These are phyloP conservation scores for Evansstolkia leycettana DNA, from an alignment of 495 filamentous ascomycete genomes.

Conservation along the genomic window DNA sequence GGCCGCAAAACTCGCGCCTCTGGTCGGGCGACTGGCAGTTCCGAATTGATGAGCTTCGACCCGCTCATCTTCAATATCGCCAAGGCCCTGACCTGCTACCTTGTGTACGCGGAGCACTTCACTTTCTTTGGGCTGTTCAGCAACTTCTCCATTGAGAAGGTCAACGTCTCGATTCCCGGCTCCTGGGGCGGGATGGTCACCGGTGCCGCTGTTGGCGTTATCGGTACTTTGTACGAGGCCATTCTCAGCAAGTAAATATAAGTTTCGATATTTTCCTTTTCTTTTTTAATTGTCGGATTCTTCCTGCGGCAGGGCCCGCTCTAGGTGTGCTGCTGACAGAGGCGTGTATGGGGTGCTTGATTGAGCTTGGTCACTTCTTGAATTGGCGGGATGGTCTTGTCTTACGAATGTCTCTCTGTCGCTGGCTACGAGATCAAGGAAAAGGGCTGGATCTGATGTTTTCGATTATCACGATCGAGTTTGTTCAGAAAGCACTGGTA, in stretches of 20 bases:
- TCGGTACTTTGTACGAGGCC: conserved; percentile 73
- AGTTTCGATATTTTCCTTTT: background rate
- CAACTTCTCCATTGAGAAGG: conserved; percentile 41
- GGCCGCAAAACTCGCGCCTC: conserved; percentile 16
- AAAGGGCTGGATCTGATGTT: no score
- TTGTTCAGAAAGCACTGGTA: no score
- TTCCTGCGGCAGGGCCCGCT: background rate
- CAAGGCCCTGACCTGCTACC: conserved; percentile 67
- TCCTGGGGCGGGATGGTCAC: conserved; percentile 58
- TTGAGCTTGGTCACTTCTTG: background rate
- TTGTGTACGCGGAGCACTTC: conserved; percentile 63
- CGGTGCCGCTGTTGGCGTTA: conserved; percentile 54
- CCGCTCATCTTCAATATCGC: conserved; percentile 80
- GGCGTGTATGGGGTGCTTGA: conserved; percentile 1
- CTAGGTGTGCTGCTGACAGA: background rate
- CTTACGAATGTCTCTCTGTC: no score
- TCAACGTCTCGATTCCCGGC: conserved; percentile 57
- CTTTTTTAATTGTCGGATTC: background rate
- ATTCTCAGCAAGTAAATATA: conserved; percentile 54
- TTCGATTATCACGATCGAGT: no score
- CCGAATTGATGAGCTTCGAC: conserved; percentile 58
- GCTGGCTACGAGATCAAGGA: no score
- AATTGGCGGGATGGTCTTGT: no score
- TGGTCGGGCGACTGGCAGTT: conserved; percentile 2
- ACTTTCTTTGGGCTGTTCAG: conserved; percentile 52